Conservation (phyloP, 2,329 filamentous ascomycete genomes). For the Raffaelea albimanens region DNA sequence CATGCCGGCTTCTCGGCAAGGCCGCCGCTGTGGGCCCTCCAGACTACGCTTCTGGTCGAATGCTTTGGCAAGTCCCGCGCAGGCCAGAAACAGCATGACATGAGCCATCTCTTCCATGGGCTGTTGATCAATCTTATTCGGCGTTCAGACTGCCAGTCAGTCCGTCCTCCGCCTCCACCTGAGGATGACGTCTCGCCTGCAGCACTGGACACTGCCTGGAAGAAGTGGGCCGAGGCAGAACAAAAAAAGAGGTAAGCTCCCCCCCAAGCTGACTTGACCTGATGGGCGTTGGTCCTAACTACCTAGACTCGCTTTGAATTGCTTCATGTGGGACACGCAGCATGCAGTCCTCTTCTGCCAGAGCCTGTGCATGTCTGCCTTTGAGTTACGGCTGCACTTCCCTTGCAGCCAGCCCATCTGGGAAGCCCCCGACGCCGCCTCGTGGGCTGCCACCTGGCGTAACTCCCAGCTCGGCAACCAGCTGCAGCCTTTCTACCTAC, state of each 20-base stretch:
- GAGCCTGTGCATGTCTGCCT: conserved; percentile 14
- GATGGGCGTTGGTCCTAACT: too few relatives aligned
- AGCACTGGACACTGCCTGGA: conserved; percentile 4
- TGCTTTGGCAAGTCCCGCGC: conserved; percentile 14
- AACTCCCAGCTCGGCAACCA: neutral
- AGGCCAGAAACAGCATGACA: conserved; percentile 14
- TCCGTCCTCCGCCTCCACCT: conserved; percentile 1
- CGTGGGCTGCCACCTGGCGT: conserved; percentile 6
- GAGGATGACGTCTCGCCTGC: neutral
- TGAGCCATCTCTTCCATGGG: conserved; percentile 14
- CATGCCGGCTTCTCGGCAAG: conserved; percentile 10
- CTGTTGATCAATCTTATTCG: conserved; percentile 13
- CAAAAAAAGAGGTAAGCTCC: conserved; percentile 9
- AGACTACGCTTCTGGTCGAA: conserved; percentile 11
- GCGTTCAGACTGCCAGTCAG: conserved; percentile 11
- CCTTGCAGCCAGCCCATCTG: conserved; percentile 11
- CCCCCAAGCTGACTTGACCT: neutral
- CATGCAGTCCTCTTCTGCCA: conserved; percentile 14
- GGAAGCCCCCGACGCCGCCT: conserved; percentile 5
- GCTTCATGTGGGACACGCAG: conserved; percentile 14
- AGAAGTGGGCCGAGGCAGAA: conserved; percentile 7
- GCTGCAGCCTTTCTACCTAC: conserved; percentile 3
- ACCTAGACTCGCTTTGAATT: conserved; percentile 10
- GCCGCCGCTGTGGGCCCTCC: conserved; percentile 11
- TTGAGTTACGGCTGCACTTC: conserved; percentile 10